Percentiles rank a stretch among this genome's conserved stretches.
Evolutionary conservation across 2,329 filamentous ascomycete genomes (phyloP).

Genomic region (Emergomyces africanus): DNA sequence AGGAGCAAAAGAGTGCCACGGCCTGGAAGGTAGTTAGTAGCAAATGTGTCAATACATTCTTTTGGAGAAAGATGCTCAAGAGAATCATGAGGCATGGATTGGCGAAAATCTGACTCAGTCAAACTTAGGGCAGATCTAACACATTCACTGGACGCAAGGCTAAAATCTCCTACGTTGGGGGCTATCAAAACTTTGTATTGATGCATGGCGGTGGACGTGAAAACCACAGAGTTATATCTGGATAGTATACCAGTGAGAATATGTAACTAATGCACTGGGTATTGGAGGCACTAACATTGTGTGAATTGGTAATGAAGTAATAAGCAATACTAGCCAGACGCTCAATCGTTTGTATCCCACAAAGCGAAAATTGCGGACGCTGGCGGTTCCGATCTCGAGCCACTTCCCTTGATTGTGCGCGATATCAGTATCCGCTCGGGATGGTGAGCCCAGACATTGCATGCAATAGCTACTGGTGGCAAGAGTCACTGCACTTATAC

Average conservation of each 20-base stretch:
- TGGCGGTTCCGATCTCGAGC: conserved; percentile 21
- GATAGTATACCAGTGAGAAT: background rate
- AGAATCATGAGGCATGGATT: background rate
- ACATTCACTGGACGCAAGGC: background rate
- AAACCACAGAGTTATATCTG: conserved; percentile 14
- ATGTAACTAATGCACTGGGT: background rate
- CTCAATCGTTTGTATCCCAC: background rate
- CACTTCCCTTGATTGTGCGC: conserved; percentile 18
- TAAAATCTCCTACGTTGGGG: background rate
- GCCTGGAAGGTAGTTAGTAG: background rate
- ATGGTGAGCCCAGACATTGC: conserved; percentile 23
- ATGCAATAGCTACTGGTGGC: conserved; percentile 24
- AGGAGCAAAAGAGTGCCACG: background rate
- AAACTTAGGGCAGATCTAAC: background rate
- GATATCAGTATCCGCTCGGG: conserved; percentile 19
- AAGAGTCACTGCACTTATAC: conserved; percentile 21
- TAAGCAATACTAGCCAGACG: conserved; percentile 5
- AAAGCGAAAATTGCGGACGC: conserved; percentile 15
- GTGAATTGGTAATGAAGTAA: conserved; percentile 11
- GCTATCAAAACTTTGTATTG: background rate
- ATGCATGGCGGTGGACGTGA: conserved; percentile 3
- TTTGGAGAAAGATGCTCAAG: background rate
- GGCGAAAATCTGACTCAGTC: background rate
- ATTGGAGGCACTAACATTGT: conserved; percentile 6
- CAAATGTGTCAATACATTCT: background rate